Evolutionary conservation across 2,329 filamentous ascomycete genomes (phyloP).

Genomic region (Scleromitrula shiraiana): DNA sequence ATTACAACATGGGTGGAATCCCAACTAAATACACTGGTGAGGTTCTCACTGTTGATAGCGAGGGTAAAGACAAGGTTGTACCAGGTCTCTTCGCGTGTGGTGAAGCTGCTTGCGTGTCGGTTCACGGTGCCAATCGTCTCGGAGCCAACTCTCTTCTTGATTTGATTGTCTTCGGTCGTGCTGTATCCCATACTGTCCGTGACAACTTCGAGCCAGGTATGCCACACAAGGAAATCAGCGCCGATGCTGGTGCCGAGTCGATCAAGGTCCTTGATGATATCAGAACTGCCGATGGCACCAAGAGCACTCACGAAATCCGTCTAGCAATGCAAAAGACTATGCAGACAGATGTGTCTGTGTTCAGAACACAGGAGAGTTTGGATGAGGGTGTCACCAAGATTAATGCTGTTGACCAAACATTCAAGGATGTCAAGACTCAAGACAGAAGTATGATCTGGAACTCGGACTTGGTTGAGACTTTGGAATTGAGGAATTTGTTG

Average conservation of each 20-base stretch:
- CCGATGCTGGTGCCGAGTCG: slow-evolving; percentile 64
- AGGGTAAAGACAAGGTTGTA: slow-evolving; percentile 35
- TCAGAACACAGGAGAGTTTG: slow-evolving; percentile 79
- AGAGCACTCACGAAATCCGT: slow-evolving; percentile 82
- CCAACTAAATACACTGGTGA: slow-evolving; percentile 42
- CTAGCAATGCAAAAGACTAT: slow-evolving; percentile 95
- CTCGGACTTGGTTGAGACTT: slow-evolving; percentile 90
- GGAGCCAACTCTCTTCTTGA: slow-evolving; percentile 42
- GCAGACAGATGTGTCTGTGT: slow-evolving; percentile 95
- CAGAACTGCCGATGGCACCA: slow-evolving; percentile 26
- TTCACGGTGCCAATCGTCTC: slow-evolving; percentile 40
- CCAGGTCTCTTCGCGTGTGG: slow-evolving; percentile 40
- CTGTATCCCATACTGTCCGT: slow-evolving; percentile 89
- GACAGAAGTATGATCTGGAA: slow-evolving; percentile 99
- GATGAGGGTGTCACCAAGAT: slow-evolving; percentile 91
- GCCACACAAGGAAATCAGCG: slow-evolving; percentile 55
- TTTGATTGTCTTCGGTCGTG: slow-evolving; percentile 42
- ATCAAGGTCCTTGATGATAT: slow-evolving; percentile 69
- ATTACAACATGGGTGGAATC: slow-evolving; percentile 44
- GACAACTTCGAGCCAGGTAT: slow-evolving; percentile 40
- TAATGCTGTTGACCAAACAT: slow-evolving; percentile 71
- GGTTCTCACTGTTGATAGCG: slow-evolving; percentile 34
- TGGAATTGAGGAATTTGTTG: slow-evolving; percentile 89
- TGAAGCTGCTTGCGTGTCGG: slow-evolving; percentile 40
- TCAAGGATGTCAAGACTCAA: slow-evolving; percentile 83